A percentile compares a stretch with the other conserved stretches of the same genome.
Conservation (phyloP, 2,329 filamentous ascomycete species). For the Chaetomium strumarium region DNA sequence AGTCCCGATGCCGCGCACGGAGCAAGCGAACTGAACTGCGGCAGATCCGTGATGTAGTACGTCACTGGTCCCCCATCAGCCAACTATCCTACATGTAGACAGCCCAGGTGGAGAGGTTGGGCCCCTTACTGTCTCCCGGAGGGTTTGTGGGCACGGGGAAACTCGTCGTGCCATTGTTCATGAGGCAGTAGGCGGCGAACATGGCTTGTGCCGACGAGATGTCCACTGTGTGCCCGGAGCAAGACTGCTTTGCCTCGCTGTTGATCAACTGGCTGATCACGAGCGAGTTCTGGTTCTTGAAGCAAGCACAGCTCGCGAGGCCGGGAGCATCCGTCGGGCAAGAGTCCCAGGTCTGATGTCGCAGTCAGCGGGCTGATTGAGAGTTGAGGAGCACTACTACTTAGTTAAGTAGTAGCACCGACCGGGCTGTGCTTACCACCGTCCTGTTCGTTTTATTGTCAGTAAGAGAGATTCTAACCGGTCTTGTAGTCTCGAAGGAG, state of each 20-base stretch:
- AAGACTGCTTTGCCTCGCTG: constrained; percentile 38
- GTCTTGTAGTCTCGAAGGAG: neutral
- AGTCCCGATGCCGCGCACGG: constrained; percentile 41
- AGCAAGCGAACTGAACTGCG: constrained; percentile 40
- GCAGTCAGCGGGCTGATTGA: constrained; percentile 1
- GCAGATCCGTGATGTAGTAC: constrained; percentile 49
- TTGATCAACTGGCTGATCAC: constrained; percentile 39
- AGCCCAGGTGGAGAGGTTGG: neutral
- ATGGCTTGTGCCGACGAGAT: constrained; percentile 44
- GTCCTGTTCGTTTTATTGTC: constrained; percentile 23
- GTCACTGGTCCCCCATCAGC: constrained; percentile 33
- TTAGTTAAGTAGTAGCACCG: neutral
- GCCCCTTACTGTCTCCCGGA: constrained; percentile 44
- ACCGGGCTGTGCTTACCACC: constrained; percentile 27
- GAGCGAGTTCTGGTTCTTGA: constrained; percentile 44
- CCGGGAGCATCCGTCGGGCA: constrained; percentile 27
- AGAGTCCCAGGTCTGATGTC: constrained; percentile 8
- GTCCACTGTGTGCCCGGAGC: constrained; percentile 42
- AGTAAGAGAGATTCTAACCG: constrained; percentile 2
- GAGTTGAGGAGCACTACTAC: neutral
- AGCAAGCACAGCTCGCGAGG: constrained; percentile 47
- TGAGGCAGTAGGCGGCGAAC: constrained; percentile 47
- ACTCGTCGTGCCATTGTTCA: constrained; percentile 43
- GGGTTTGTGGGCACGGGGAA: constrained; percentile 43
- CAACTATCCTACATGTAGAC: neutral